Conservation (phyloP, 176 grass and related monocot species). For the Rhynchospora breviuscula region DNA sequence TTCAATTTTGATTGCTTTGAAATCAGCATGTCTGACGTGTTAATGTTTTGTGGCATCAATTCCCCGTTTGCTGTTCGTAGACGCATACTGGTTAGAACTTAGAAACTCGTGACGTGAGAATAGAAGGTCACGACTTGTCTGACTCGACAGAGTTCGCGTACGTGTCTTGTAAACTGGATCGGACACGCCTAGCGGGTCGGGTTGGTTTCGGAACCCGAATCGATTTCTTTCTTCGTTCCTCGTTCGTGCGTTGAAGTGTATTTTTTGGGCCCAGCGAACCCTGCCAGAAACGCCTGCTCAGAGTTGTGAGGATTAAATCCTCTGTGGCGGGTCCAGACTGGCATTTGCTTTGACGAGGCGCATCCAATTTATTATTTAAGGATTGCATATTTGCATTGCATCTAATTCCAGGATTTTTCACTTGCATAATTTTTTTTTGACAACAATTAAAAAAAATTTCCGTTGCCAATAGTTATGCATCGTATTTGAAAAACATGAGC, state of each 20-base stretch:
- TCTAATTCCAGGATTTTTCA: no score
- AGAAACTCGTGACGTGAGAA: background rate
- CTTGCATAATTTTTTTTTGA: no score
- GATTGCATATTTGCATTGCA: no score
- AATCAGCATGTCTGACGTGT: background rate
- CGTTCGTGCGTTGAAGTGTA: background rate
- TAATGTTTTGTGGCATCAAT: background rate
- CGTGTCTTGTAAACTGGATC: background rate
- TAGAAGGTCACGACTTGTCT: background rate
- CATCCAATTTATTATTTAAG: background rate
- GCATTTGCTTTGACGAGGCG: background rate
- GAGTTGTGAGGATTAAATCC: background rate
- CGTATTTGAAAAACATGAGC: no score
- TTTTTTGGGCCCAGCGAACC: background rate
- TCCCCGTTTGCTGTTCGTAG: background rate
- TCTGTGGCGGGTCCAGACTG: background rate
- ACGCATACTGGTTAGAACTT: background rate
- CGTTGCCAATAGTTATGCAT: no score
- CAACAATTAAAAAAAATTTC: no score
- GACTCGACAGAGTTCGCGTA: background rate
- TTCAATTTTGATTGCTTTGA: background rate
- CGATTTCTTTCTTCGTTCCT: background rate
- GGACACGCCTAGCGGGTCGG: background rate
- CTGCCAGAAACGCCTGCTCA: background rate
- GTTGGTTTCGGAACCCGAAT: background rate